Conservation (phyloP, 192 early-diverging fungal species). For the Coemansia biformis region DNA sequence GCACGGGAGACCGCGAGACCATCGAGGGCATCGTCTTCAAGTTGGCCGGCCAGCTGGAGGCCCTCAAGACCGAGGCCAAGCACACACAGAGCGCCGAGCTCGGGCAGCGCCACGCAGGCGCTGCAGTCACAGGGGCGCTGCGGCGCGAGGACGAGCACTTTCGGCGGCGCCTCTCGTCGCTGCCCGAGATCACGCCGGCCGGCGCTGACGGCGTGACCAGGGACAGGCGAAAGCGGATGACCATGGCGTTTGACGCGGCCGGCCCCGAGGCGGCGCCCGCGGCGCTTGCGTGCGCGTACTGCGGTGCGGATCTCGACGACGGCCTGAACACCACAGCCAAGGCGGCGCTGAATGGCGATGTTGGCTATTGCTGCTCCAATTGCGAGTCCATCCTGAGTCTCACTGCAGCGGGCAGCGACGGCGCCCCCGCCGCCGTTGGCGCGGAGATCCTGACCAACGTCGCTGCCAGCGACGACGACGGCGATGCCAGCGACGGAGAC, state of each 20-base stretch:
- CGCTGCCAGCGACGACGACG: conserved; percentile 9
- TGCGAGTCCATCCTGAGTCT: conserved; percentile 38
- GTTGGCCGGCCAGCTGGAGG: conserved; percentile 42
- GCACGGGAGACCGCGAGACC: conserved; percentile 44
- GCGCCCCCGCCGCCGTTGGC: conserved; percentile 1
- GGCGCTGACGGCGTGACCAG: conserved; percentile 1
- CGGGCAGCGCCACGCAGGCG: background rate
- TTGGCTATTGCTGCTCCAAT: conserved; percentile 49
- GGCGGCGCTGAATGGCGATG: conserved; percentile 36
- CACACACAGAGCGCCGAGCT: conserved; percentile 19
- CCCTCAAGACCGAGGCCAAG: conserved; percentile 38
- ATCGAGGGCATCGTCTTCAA: conserved; percentile 42
- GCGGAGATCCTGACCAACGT: no score
- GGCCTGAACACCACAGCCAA: conserved; percentile 20
- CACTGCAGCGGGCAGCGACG: conserved; percentile 3
- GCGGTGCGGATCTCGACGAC: conserved; percentile 31
- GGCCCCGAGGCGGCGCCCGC: conserved; percentile 1
- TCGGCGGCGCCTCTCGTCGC: conserved; percentile 25
- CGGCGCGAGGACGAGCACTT: conserved; percentile 8
- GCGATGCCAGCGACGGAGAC: background rate
- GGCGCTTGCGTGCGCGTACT: conserved; percentile 33
- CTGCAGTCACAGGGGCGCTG: conserved; percentile 2
- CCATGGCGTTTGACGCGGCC: conserved; percentile 28
- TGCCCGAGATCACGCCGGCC: conserved; percentile 10
- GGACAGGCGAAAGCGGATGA: conserved; percentile 32